Conservation (phyloP, 805 yeast genomes). For the Candida sakaeoensis region DNA sequence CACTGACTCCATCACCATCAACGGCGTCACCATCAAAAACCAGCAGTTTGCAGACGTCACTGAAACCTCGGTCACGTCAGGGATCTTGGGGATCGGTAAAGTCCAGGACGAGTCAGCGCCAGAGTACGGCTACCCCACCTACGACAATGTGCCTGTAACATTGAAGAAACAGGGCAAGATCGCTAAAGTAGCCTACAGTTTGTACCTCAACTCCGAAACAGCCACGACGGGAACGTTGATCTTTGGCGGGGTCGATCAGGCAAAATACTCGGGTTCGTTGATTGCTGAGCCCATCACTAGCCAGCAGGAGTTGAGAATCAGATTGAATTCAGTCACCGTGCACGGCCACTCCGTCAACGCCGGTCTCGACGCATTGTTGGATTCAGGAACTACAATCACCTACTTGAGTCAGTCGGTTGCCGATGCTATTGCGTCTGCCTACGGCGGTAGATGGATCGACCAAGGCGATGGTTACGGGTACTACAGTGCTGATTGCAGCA, state of each 20-base stretch:
- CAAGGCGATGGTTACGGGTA: background rate
- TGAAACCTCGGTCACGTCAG: conserved; percentile 53
- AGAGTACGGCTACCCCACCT: conserved; percentile 9
- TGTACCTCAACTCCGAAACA: conserved; percentile 26
- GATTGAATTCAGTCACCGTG: conserved; percentile 36
- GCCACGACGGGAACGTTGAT: conserved; percentile 22
- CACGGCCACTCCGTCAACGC: conserved; percentile 14
- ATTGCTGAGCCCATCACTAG: conserved; percentile 4
- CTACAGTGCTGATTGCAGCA: conserved; percentile 6
- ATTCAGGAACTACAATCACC: conserved; percentile 33
- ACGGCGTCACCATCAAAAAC: conserved; percentile 10
- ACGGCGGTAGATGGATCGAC: conserved; percentile 1
- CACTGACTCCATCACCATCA: conserved; percentile 14
- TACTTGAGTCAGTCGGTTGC: conserved; percentile 39
- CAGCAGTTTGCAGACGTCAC: conserved; percentile 20
- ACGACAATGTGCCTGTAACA: conserved; percentile 31
- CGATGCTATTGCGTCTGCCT: background rate
- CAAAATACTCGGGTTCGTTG: conserved; percentile 23
- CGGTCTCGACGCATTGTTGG: conserved; percentile 25
- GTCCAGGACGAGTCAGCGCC: conserved; percentile 57
- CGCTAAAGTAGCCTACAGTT: conserved; percentile 33
- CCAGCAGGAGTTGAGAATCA: conserved; percentile 33
- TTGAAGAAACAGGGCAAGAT: conserved; percentile 32
- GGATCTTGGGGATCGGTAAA: conserved; percentile 74
- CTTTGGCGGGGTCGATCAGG: conserved; percentile 33